phyloP scores from a whole-genome alignment of 768 basidiomycete genomes.

The Cubamyces lactineus region DNA sequence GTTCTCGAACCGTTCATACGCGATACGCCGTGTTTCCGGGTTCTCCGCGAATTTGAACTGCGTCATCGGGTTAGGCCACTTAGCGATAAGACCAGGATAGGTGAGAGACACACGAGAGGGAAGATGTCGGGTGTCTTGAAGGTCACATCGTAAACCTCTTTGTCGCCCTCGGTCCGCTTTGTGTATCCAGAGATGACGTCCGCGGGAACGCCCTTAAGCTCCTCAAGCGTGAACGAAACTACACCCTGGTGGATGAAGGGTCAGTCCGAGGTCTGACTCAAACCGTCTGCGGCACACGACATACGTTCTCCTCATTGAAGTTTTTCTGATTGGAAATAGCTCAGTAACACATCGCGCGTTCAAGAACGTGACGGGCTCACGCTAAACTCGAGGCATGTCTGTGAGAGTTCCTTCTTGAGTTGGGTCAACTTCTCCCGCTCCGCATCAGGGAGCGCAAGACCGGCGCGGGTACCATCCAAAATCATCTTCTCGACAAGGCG shows the following conservation, averaged over 20 bases:
- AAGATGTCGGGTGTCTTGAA: constrained; percentile 85
- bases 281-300: constrained; percentile 12
- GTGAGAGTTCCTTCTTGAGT: constrained; percentile 78
- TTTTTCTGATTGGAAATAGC: constrained; percentile 58
- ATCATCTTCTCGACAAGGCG: constrained; percentile 84
- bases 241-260: constrained; percentile 45
- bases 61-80: not conserved
- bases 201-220: constrained; percentile 78
- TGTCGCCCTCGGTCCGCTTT: constrained; percentile 60
- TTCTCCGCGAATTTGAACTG: constrained; percentile 82
- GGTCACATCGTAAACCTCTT: constrained; percentile 70
- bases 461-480: constrained; percentile 78
- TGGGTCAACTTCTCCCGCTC: constrained; percentile 58
- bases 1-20: constrained; percentile 68
- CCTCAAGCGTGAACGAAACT: constrained; percentile 67
- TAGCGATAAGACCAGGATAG: not conserved
- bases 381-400: constrained; percentile 77
- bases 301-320: constrained; percentile 85
- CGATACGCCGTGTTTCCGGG: constrained; percentile 67
- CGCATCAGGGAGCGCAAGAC: constrained; percentile 69
- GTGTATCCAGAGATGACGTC: constrained; percentile 81
- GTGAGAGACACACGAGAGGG: constrained; percentile 57
- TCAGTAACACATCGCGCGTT: not conserved
- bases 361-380: constrained; percentile 44
- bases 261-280: not conserved